Base-by-base conservation (phyloP, 257 asterid species). In the Nicotiana obtusifolia region DNA sequence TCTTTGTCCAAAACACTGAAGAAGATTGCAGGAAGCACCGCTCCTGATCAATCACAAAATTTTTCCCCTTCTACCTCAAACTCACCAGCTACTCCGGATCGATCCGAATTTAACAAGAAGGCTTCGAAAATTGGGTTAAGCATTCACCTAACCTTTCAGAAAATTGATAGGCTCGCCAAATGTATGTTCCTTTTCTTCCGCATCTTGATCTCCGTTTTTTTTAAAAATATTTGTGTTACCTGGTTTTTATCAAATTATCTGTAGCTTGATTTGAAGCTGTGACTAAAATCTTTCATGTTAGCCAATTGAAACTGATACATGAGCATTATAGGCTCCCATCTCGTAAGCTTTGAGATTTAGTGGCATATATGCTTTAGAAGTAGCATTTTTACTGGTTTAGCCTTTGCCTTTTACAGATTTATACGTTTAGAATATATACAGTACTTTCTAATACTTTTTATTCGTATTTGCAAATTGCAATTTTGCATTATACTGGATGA, bases 121-220 rank as follows among this genome's bases (percentile, higher is more conserved):
- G 95, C 98, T 64, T 90, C 97, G 41, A 80, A 88, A 85, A 87
- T 94, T 44, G 92, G 95, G 26, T 89, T 90, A 77, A 92, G 90
- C 47, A 89, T 92, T 85, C 97, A 92, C 86, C 95, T 91, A 84
- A 89, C 97, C 15, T 87, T 90, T 71, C 95, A 92, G 85, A 94
- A 92, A 83, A 92, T 94, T 68, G 93, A 90, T 77, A 91, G 93
- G 37, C 86, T 94, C n/a, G 86, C 97, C 5, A 90, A 87, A 73
- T 81, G 98, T 92, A 83, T 85, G 89, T 53, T 57, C 33, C 33
- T 30, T 30, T 30, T 30, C 33, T 30, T 3, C 11, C 24, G 57
- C 57, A 2, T 19, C 53, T 53, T n/a, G 14, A 33, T 49, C 31
- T 71, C 65, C 30, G n/a, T 9, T 4, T 10, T 56, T 44, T 80